Evolutionary conservation across 2,329 filamentous ascomycete species (phyloP).

Genomic region (Stagonosporopsis cucurbitacearum): DNA sequence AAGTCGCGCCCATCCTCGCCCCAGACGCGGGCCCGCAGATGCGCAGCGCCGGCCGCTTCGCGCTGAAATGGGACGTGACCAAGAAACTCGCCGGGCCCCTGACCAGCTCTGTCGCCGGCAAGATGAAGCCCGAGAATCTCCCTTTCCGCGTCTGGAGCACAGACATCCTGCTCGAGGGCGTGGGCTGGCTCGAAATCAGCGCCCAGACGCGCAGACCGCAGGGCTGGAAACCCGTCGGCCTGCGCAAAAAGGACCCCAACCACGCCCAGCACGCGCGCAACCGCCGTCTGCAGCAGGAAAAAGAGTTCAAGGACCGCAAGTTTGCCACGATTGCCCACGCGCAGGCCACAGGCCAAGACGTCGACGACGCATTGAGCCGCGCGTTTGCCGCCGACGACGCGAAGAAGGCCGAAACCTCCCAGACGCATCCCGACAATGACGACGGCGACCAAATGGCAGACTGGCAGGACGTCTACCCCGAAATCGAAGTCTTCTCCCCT

Average conservation of each 20-base stretch:
- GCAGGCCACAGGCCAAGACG: conserved; percentile 18
- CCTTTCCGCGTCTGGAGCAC: conserved; percentile 81
- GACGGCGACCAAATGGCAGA: conserved; percentile 23
- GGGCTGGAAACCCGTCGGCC: conserved; percentile 47
- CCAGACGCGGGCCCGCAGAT: conserved; percentile 49
- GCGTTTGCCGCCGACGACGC: conserved; percentile 23
- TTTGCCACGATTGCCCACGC: conserved; percentile 23
- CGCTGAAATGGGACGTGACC: conserved; percentile 83
- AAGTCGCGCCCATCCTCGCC: conserved; percentile 66
- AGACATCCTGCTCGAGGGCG: conserved; percentile 89
- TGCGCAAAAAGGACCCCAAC: conserved; percentile 56
- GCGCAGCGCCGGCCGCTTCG: conserved; percentile 71
- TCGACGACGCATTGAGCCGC: conserved; percentile 44
- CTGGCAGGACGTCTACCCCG: conserved; percentile 60
- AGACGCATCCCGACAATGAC: not conserved
- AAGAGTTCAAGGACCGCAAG: conserved; percentile 27
- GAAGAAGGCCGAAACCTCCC: too few species aligned
- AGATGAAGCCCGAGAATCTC: conserved; percentile 69
- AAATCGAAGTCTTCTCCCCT: conserved; percentile 84
- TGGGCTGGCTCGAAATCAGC: conserved; percentile 90
- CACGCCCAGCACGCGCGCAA: conserved; percentile 29
- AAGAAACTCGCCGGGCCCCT: conserved; percentile 76
- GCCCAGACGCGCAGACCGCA: conserved; percentile 71
- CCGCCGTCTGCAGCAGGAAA: conserved; percentile 9
- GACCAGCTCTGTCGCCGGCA: conserved; percentile 67